phyloP scores from a whole-genome alignment of 2,329 filamentous ascomycete species.

The Huntiella decipiens region DNA sequence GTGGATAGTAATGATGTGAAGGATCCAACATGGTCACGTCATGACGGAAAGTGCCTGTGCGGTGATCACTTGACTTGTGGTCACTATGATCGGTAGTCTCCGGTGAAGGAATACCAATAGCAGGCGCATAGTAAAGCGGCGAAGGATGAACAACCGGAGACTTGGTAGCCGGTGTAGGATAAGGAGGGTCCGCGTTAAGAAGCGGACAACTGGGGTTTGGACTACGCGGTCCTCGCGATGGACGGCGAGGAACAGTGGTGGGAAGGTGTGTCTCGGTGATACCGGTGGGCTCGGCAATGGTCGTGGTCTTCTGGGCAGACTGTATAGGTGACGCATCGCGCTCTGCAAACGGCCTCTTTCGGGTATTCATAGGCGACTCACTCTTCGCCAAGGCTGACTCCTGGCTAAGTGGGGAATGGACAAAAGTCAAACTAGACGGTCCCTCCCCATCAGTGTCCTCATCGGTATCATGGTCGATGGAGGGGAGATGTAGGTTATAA shows the following conservation, averaged over 20 bases:
- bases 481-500: constrained; percentile 16
- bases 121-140: background rate
- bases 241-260: background rate
- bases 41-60: background rate
- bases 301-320: background rate
- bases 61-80: background rate
- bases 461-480: constrained; percentile 8
- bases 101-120: background rate
- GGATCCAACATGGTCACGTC: background rate
- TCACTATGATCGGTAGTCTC: background rate
- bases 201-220: constrained; percentile 2
- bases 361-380: background rate
- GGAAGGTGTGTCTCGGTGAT: background rate
- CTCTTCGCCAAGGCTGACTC: background rate
- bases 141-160: background rate
- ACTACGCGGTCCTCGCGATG: background rate
- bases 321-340: background rate
- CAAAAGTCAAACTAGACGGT: background rate
- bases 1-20: background rate
- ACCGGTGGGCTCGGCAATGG: background rate
- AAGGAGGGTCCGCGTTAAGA: background rate
- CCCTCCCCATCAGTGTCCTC: constrained; percentile 8
- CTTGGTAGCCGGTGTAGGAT: background rate
- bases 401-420: background rate
- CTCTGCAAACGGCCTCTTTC: background rate